Evolutionary conservation across 805 yeast species (phyloP).

Genomic region (Candida lessepsii): DNA sequence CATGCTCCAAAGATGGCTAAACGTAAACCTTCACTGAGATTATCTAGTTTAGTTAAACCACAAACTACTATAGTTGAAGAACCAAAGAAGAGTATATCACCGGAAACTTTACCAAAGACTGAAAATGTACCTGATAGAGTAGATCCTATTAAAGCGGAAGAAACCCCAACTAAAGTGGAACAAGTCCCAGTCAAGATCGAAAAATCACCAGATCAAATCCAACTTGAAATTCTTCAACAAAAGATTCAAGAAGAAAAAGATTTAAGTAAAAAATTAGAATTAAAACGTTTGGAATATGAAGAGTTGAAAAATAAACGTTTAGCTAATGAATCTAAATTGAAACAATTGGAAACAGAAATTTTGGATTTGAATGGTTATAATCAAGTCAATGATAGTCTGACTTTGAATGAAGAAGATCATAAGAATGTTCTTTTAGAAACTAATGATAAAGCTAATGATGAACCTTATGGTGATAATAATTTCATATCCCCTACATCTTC

Average conservation of each 20-base stretch:
- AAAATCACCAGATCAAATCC: constrained; percentile 21
- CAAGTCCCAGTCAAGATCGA: constrained; percentile 14
- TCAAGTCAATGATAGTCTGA: constrained; percentile 7
- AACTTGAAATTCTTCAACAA: constrained; percentile 27
- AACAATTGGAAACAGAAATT: constrained; percentile 10
- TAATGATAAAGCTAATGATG: background rate
- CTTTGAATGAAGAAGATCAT: constrained; percentile 4
- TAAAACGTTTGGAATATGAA: constrained; percentile 36
- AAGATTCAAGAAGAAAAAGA: constrained; percentile 40
- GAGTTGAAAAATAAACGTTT: constrained; percentile 27
- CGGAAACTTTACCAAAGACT: too few relatives aligned
- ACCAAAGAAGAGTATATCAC: too few relatives aligned
- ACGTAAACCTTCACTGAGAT: constrained; percentile 20
- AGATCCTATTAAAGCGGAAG: too few relatives aligned
- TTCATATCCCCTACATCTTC: constrained; percentile 12
- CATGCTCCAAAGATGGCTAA: constrained; percentile 9
- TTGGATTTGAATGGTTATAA: constrained; percentile 5
- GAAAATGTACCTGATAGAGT: too few relatives aligned
- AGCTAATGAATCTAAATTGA: constrained; percentile 27
- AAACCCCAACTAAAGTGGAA: too few relatives aligned
- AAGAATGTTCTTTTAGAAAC: background rate
- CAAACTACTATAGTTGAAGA: constrained; percentile 14
- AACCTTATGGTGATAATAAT: constrained; percentile 1
- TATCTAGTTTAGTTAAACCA: constrained; percentile 18
- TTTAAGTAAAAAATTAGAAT: constrained; percentile 38